Evolutionary conservation across 148 eudicot species (phyloP).

Genomic region (Cornus kousa): DNA sequence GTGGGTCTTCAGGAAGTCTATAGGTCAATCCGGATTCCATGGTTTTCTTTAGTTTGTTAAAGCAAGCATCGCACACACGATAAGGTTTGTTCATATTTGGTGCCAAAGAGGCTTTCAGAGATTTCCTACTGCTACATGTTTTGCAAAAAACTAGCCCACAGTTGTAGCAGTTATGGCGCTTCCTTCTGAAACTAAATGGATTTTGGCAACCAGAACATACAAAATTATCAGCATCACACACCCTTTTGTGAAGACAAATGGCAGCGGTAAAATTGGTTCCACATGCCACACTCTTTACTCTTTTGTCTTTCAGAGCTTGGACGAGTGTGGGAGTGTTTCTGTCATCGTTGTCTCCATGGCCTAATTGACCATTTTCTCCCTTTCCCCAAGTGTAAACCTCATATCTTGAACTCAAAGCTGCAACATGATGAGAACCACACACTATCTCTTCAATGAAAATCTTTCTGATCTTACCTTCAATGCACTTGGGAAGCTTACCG

Average conservation of each 20-base stretch:
- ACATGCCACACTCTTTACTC: constrained; percentile 64
- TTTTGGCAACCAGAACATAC: constrained; percentile 61
- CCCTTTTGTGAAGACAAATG: constrained; percentile 63
- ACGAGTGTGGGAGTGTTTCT: constrained; percentile 63
- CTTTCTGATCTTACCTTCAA: constrained; percentile 54
- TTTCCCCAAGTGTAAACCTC: constrained; percentile 87
- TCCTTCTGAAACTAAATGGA: constrained; percentile 64
- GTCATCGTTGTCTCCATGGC: constrained; percentile 65
- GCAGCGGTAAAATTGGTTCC: constrained; percentile 71
- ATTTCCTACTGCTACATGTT: constrained; percentile 59
- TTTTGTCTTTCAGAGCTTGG: constrained; percentile 56
- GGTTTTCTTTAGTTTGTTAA: constrained; percentile 46
- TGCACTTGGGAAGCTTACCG: constrained; percentile 50
- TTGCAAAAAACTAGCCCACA: constrained; percentile 74
- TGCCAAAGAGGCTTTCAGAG: constrained; percentile 68
- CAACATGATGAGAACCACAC: constrained; percentile 83
- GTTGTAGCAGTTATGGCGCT: constrained; percentile 75
- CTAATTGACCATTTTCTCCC: constrained; percentile 73
- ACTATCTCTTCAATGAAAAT: constrained; percentile 60
- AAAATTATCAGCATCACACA: constrained; percentile 50
- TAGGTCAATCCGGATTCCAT: constrained; percentile 28
- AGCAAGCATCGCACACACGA: constrained; percentile 76
- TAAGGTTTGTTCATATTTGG: constrained; percentile 60
- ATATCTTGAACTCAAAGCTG: constrained; percentile 56
- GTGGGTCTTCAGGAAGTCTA: constrained; percentile 37